Base-by-base conservation (phyloP, 352 stramenopile species). In the Halophytophthora batemanensis region DNA sequence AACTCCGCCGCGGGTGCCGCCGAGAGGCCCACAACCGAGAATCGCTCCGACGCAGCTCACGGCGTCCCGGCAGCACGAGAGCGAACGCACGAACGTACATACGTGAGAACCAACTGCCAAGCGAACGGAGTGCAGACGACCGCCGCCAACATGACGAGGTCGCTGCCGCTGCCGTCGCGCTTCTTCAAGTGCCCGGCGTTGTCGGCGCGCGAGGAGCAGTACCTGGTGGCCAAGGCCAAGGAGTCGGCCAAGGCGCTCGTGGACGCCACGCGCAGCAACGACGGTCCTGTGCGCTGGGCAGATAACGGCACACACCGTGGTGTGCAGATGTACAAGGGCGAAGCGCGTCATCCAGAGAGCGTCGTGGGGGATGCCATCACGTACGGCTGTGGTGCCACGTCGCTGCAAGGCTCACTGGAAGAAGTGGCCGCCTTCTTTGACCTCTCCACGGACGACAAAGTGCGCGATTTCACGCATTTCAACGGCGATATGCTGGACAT, bases 391-490 rank as follows among this genome's bases (percentile, higher is more conserved):
- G 78, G 73, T 6, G 75, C 71, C 17, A 84, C 72, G 12, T 74
- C 67, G 2, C 50, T 91, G n/a, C 64, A 82, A 29, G 82, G 66
- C 1, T 82, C 77, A 44, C 56, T 89, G 41, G 59, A 87, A 23
- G 74, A 91, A 51, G 74, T 87, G n/a, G 69, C 70, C 23, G 65
- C 66, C 34, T 86, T 84, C 58, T 86, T 91, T 50, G 72, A 89
- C 56, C 39, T 83, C n/a, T 71, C 68, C 11, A 70, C 75, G 10
- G 68, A 74, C 33, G 53, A 50, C 13, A 90, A 90, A 48, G 43
- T 82, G 21, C 63, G 71, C 34, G 55, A 70, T 18, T 88, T 76
- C 45, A 61, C 71, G 18, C 36, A 56, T 25, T 67, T 52, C 45
- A 66, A 64, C 50, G 54, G 66, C 50, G 80, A 89, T 25, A 42